Evolutionary conservation across 2,329 filamentous ascomycete genomes (phyloP), one percentile per base, ranked within the genome.

Genomic region (Hypocreales sp.): DNA sequence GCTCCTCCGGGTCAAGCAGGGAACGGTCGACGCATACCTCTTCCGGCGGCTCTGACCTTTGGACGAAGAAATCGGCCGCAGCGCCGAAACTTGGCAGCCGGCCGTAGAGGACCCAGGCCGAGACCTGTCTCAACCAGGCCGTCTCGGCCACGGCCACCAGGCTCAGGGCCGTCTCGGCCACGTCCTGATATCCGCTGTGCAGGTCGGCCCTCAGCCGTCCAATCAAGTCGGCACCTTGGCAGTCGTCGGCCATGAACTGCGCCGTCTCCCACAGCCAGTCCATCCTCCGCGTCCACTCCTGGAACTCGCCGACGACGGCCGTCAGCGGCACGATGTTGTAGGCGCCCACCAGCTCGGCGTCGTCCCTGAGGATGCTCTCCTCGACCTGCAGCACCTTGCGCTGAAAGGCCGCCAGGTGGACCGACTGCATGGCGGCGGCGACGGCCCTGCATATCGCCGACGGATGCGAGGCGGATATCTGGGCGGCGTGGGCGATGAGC

Each of bases 321-420:
- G 90, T 92, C 40, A 98, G 55, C 3, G 90, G 87, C 14, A 95
- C 87, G 35, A 93, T 92, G 35, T 87, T 79, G 48, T 94, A 93
- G 1, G 81, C 87, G 22, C 87, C 87, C 2, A 95, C 87, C 32
- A 81, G 70, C 6, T 61, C 69, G 3, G 84, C 67, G 56, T 94
- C 83, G 41, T 73, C 71, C 24, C 64, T 67, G 27, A 95, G 56
- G 15, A 98, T 79, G 9, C 66, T 66, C 31, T 67, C 68, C 53
- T 98, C 90, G 4, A 94, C 82, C 29, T 84, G 72, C 7, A 95
- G 59, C 5, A 95, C 75, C 46, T 83, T 84, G 24, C 67, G 65
- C 48, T 92, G 84, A 40, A 95, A 95, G 8, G 67, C 67, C 6
- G 72, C 70, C 5, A 98, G 67, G 39, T 94, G 82, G 17, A 69